These are phyloP conservation scores for Nakazawaea anatomiae DNA, from an alignment of 805 yeast species.

Conservation along the genomic window DNA sequence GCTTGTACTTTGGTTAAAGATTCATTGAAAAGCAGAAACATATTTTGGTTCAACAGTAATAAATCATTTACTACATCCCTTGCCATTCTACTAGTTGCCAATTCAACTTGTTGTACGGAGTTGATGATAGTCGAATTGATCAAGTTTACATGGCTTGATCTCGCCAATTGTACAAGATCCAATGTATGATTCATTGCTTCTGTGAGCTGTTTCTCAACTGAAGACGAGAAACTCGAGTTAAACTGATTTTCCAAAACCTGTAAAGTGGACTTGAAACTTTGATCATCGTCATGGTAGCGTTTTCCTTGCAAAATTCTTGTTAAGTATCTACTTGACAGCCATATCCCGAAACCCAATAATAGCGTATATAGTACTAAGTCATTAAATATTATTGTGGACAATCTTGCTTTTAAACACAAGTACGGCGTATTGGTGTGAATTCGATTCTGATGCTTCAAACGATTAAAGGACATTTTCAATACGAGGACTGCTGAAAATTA, in stretches of 20 bases:
- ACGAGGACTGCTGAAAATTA: no score
- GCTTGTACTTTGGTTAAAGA: not conserved
- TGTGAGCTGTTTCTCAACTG: no score
- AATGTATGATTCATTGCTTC: not conserved
- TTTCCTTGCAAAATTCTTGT: not conserved
- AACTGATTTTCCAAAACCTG: no score
- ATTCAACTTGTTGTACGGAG: not conserved
- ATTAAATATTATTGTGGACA: not conserved
- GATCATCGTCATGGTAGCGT: no score
- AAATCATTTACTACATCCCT: not conserved
- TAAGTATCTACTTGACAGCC: not conserved
- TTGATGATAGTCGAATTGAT: not conserved
- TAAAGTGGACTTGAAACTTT: no score
- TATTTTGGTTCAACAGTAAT: not conserved
- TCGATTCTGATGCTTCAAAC: not conserved
- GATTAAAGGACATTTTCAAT: not conserved
- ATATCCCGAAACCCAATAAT: not conserved
- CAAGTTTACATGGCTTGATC: not conserved
- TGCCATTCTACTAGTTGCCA: no score
- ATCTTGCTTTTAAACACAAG: slow-evolving; percentile 2
- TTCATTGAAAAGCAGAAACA: not conserved
- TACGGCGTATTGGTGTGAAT: slow-evolving; percentile 4
- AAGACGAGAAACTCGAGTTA: no score
- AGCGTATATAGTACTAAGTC: not conserved
- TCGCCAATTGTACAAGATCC: not conserved